Evolutionary conservation across 441 rosid genomes (phyloP).

Genomic region (Aquilaria agallochum): DNA sequence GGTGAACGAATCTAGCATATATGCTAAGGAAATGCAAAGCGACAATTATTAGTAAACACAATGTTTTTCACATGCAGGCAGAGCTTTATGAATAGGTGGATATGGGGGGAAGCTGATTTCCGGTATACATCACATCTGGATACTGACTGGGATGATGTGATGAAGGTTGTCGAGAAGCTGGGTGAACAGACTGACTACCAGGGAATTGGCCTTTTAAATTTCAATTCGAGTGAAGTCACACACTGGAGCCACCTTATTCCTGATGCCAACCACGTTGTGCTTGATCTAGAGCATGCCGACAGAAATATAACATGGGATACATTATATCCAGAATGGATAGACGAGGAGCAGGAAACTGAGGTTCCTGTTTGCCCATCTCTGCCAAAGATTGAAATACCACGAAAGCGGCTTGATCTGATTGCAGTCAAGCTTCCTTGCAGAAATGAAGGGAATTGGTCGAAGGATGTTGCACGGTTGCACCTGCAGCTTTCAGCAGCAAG

Average conservation of each 20-base stretch:
- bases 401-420: constrained; percentile 59
- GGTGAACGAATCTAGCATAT: not conserved
- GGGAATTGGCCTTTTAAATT: constrained; percentile 71
- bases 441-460: constrained; percentile 80
- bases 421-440: constrained; percentile 85
- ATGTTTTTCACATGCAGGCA: constrained; percentile 16
- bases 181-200: constrained; percentile 35
- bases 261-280: constrained; percentile 33
- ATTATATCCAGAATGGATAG: constrained; percentile 91
- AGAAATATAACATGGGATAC: constrained; percentile 75
- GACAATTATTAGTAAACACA: not conserved
- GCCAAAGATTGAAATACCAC: constrained; percentile 54
- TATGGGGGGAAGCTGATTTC: constrained; percentile 75
- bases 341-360: constrained; percentile 82
- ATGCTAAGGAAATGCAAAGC: not conserved
- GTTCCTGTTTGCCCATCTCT: constrained; percentile 73
- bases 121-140: constrained; percentile 53
- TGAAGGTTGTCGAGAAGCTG: constrained; percentile 36
- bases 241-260: constrained; percentile 57
- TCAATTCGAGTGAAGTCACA: constrained; percentile 45
- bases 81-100: constrained; percentile 56
- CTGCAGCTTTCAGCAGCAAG: constrained; percentile 74
- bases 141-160: constrained; percentile 58
- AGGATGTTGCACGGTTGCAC: constrained; percentile 78
- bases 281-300: constrained; percentile 48